Evolutionary conservation across 148 eudicot genomes (phyloP).

Genomic region (Bassia scoparia): DNA sequence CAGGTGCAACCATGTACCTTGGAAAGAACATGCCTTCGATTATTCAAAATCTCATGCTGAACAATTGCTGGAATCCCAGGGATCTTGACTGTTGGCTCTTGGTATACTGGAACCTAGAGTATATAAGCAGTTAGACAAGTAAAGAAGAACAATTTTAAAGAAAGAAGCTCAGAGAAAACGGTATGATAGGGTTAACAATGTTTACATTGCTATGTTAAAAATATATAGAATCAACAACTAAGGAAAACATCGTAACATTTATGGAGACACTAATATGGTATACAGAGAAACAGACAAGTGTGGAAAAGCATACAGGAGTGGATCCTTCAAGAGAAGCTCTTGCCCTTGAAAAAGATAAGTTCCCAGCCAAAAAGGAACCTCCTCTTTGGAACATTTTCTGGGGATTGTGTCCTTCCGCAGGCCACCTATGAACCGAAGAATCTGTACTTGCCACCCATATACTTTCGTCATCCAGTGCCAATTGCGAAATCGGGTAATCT

Average conservation of each 20-base stretch:
- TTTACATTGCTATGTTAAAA: too few species aligned
- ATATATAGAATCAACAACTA: too few species aligned
- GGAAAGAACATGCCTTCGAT: conserved; percentile 86
- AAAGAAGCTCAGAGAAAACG: conserved; percentile 22
- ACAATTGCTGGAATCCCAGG: conserved; percentile 83
- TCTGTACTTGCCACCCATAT: conserved; percentile 94
- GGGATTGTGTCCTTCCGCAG: conserved; percentile 75
- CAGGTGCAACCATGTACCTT: conserved; percentile 48
- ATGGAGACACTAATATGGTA: neutral
- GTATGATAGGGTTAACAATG: conserved; percentile 21
- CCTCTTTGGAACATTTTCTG: conserved; percentile 77
- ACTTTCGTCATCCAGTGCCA: conserved; percentile 75
- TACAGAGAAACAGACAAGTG: neutral
- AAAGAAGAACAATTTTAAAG: neutral
- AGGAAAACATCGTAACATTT: neutral
- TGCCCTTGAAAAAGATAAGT: conserved; percentile 95
- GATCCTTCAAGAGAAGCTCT: conserved; percentile 96
- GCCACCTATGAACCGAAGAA: conserved; percentile 92
- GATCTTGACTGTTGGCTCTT: conserved; percentile 57
- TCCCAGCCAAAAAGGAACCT: conserved; percentile 94
- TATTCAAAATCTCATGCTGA: conserved; percentile 86
- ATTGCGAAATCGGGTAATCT: conserved; percentile 76
- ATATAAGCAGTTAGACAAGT: conserved; percentile 15
- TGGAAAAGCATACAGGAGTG: conserved; percentile 58
- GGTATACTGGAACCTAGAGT: conserved; percentile 72